A percentile compares a stretch with the other conserved stretches of the same genome.
Conservation (phyloP, 495 filamentous ascomycete species). For the Sabuloglossum arenarium region DNA sequence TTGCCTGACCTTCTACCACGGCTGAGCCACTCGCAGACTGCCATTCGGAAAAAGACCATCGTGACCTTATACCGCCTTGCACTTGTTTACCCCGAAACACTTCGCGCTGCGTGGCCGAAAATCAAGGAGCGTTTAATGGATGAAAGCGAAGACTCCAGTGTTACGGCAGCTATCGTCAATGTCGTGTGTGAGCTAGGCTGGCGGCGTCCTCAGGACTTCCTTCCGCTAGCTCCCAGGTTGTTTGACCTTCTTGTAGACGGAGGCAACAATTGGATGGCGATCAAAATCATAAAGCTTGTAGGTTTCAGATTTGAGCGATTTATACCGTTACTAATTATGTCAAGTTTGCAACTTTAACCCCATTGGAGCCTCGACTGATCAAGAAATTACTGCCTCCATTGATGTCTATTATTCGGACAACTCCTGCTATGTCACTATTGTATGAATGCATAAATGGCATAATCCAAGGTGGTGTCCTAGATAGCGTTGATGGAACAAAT, state of each 20-base stretch:
- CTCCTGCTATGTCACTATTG: conserved; percentile 84
- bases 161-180: conserved; percentile 88
- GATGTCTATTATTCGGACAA: conserved; percentile 80
- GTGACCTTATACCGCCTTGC: conserved; percentile 83
- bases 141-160: conserved; percentile 71
- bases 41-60: conserved; percentile 84
- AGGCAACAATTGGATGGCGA: conserved; percentile 98
- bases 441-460: conserved; percentile 98
- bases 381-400: conserved; percentile 90
- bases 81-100: conserved; percentile 81
- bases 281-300: conserved; percentile 94
- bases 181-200: conserved; percentile 93
- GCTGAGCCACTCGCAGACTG: conserved; percentile 60
- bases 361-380: conserved; percentile 74
- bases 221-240: conserved; percentile 73
- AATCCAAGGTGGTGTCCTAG: conserved; percentile 85
- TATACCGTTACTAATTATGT: neutral
- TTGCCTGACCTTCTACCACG: conserved; percentile 71
- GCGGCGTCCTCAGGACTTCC: conserved; percentile 80
- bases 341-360: conserved; percentile 87
- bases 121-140: conserved; percentile 90
- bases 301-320: conserved; percentile 10
- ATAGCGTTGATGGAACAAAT: conserved; percentile 47
- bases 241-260: conserved; percentile 85
- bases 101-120: conserved; percentile 85